A percentile compares a stretch with the other conserved stretches of the same genome.
Conservation (phyloP, 2,329 filamentous ascomycete species). For the Alternaria conjuncta region DNA sequence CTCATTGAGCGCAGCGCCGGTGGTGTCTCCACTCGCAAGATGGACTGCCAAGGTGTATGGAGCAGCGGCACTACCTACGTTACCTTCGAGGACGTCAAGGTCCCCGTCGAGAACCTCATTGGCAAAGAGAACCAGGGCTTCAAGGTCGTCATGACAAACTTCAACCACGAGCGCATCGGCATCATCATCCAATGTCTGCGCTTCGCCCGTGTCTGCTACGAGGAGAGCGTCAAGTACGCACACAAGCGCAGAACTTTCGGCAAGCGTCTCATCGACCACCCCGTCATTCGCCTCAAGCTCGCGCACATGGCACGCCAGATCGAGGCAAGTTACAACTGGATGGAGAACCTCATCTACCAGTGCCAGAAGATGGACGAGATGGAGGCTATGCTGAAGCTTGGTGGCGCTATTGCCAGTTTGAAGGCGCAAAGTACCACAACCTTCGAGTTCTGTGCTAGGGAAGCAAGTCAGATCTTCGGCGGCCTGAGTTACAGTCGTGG, state of each 20-base stretch:
- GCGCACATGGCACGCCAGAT: slow-evolving; percentile 98
- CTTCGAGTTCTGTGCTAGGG: slow-evolving; percentile 96
- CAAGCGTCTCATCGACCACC: slow-evolving; percentile 95
- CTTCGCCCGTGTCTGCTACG: slow-evolving; percentile 95
- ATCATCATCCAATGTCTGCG: slow-evolving; percentile 98
- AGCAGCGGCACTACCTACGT: slow-evolving; percentile 95
- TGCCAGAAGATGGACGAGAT: slow-evolving; percentile 91
- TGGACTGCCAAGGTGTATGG: slow-evolving; percentile 94
- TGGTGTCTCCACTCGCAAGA: slow-evolving; percentile 89
- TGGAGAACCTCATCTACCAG: slow-evolving; percentile 94
- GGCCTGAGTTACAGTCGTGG: slow-evolving; percentile 90
- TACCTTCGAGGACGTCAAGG: slow-evolving; percentile 98
- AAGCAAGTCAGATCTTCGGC: slow-evolving; percentile 97
- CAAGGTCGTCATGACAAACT: slow-evolving; percentile 99
- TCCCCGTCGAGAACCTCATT: slow-evolving; percentile 97
- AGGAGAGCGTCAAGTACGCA: slow-evolving; percentile 94
- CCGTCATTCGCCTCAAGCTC: slow-evolving; percentile 96
- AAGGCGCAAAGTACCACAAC: slow-evolving; percentile 95
- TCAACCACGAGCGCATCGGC: slow-evolving; percentile 98
- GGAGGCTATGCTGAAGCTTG: slow-evolving; percentile 94
- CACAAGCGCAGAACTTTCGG: slow-evolving; percentile 97
- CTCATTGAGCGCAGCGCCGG: slow-evolving; percentile 86
- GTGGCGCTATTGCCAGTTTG: slow-evolving; percentile 88
- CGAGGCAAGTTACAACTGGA: slow-evolving; percentile 95
- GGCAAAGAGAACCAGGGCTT: slow-evolving; percentile 99